Evolutionary conservation across 192 early-diverging fungal species (phyloP).

Genomic region (Umbelopsis ramanniana): DNA sequence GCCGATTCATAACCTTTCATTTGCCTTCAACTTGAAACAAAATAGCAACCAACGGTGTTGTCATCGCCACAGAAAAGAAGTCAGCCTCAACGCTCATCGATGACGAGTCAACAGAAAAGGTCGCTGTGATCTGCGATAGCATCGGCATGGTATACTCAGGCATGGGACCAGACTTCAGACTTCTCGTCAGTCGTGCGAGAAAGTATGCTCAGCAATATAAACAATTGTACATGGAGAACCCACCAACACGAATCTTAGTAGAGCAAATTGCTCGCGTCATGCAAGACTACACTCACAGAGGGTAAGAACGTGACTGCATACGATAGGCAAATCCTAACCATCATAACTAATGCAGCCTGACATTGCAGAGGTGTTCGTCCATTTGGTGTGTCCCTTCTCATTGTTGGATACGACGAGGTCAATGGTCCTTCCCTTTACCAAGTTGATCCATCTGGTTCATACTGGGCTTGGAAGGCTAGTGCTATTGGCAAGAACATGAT

Average conservation of each 20-base stretch:
- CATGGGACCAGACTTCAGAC: slow-evolving; percentile 98
- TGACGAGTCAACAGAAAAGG: slow-evolving; percentile 89
- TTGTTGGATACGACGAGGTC: slow-evolving; percentile 92
- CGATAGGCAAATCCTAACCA: neutral
- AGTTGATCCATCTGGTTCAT: slow-evolving; percentile 98
- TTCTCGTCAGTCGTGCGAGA: slow-evolving; percentile 92
- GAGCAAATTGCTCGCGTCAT: slow-evolving; percentile 96
- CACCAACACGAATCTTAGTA: slow-evolving; percentile 93
- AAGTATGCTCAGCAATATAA: slow-evolving; percentile 97
- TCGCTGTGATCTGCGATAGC: slow-evolving; percentile 85
- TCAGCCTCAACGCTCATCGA: slow-evolving; percentile 91
- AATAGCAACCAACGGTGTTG: slow-evolving; percentile 92
- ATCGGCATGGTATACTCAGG: slow-evolving; percentile 99
- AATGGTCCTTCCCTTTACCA: slow-evolving; percentile 94
- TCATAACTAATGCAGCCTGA: neutral
- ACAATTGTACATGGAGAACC: slow-evolving; percentile 91
- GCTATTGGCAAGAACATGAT: slow-evolving; percentile 99
- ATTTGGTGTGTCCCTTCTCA: slow-evolving; percentile 96
- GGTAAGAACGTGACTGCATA: slow-evolving; percentile 51
- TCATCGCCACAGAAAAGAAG: slow-evolving; percentile 99
- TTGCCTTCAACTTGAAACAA: neutral
- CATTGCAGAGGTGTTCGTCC: slow-evolving; percentile 92
- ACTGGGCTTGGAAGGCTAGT: slow-evolving; percentile 98
- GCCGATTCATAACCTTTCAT: neutral
- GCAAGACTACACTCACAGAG: slow-evolving; percentile 99